Base-by-base conservation (phyloP, 345 rosid species). In the Linum lewisii region DNA sequence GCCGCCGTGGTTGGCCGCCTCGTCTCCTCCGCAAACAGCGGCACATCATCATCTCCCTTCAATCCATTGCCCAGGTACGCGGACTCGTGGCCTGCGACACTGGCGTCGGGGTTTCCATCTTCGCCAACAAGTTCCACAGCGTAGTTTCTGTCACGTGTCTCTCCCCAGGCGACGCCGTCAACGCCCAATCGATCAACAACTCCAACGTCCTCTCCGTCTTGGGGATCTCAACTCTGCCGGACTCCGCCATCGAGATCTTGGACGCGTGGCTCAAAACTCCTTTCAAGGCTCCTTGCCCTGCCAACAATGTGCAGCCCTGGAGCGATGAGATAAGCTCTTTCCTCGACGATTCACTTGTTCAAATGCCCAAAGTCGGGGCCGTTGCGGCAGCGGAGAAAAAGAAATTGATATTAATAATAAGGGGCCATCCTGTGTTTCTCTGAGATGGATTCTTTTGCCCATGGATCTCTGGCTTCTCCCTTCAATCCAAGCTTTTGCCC, bases 121-220 rank as follows among this genome's bases (percentile, higher is more conserved):
- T 87, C 78, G 96, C 98, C 54, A 91, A 87, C 82, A 91, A 91
- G 61, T 85, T 85, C 75, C 88, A 86, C 5, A 86, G 90, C 58
- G 94, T 85, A 3, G 85, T 63, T 66, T 92, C 96, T 56, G 66
- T 85, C 67, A 86, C 90, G 16, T 87, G 98, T 71, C 87, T 79
- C 75, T 69, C 89, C 37, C 54, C 75, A 0, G 81, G 49, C 21
- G 90, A 91, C 26, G 95, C 96, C 22, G 60, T 72, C 63, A 86
- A 91, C 76, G 69, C 84, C 53, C 72, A 92, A 4, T 86, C 98
- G 51, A 91, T 91, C 72, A 86, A 77, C 73, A 77, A 86, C 67
- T 88, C 75, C 69, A 91, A 88, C 64, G 87, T 85, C 61, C 78
- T 91, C 63, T 84, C 92, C n/a, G 78, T 91, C 63, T 88, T 92